A percentile compares a stretch with the other conserved stretches of the same genome.
phyloP scores from a whole-genome alignment of 768 basidiomycete species.

The Podaxis sp. region DNA sequence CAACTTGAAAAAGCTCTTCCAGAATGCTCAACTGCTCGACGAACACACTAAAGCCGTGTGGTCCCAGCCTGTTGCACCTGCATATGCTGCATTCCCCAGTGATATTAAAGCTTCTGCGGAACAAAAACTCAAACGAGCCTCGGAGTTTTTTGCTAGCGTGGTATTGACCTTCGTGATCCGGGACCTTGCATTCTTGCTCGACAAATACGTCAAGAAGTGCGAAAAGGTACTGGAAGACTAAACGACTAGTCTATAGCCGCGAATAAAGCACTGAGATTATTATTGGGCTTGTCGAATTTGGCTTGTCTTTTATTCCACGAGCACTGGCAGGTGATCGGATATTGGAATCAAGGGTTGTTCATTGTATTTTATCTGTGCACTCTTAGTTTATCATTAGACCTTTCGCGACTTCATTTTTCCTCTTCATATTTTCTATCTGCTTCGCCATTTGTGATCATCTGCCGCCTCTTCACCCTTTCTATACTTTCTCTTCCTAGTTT shows the following conservation, averaged over 20 bases:
- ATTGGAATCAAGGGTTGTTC: conserved; percentile 16
- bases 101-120: conserved; percentile 68
- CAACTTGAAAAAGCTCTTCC: conserved; percentile 72
- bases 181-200: conserved; percentile 81
- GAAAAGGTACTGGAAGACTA: conserved; percentile 90
- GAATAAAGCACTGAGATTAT: neutral
- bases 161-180: conserved; percentile 88
- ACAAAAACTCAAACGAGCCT: conserved; percentile 72
- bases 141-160: conserved; percentile 91
- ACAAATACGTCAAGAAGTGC: conserved; percentile 93
- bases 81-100: conserved; percentile 68
- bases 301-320: neutral
- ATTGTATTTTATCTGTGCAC: conserved; percentile 28
- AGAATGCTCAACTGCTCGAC: conserved; percentile 76
- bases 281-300: neutral
- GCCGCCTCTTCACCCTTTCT: neutral
- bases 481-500: conserved; percentile 1
- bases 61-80: conserved; percentile 63
- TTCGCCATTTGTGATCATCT: conserved; percentile 29
- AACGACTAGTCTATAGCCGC: conserved; percentile 12
- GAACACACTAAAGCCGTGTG: conserved; percentile 79
- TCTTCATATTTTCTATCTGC: conserved; percentile 25
- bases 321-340: neutral
- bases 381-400: conserved; percentile 29
- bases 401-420: conserved; percentile 25